A percentile compares a stretch with the other conserved stretches of the same genome.
Conservation (phyloP, 805 yeast genomes). For the Yarrowia sp. region DNA sequence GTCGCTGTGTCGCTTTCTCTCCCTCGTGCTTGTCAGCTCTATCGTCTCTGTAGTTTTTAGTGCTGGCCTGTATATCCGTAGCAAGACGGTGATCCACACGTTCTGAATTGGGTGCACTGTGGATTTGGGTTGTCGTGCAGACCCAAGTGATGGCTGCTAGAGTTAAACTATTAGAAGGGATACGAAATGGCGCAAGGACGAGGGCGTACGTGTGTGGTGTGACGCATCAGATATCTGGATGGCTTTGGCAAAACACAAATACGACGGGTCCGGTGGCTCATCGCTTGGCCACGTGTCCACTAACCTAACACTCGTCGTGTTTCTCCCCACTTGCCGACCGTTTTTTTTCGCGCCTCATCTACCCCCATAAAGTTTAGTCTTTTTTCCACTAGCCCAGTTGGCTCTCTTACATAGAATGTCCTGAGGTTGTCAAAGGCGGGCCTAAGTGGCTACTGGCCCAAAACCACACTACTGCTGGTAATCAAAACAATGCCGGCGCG, state of each 20-base stretch:
- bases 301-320: background rate
- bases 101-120: constrained; percentile 14
- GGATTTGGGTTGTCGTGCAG: constrained; percentile 23
- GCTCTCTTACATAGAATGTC: background rate
- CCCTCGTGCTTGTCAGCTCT: background rate
- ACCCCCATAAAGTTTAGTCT: background rate
- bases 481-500: too few relatives aligned
- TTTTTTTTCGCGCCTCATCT: background rate
- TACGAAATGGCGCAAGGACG: constrained; percentile 20
- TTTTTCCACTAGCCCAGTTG: background rate
- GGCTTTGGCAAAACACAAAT: background rate
- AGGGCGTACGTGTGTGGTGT: background rate
- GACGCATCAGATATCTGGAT: too few relatives aligned
- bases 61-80: background rate
- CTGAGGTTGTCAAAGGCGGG: background rate
- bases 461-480: too few relatives aligned
- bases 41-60: background rate
- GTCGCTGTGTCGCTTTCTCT: background rate
- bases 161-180: constrained; percentile 24
- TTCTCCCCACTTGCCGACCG: background rate
- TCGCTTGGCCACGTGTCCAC: background rate
- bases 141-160: constrained; percentile 7
- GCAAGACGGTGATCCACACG: constrained; percentile 22
- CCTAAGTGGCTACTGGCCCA: too few relatives aligned
- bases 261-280: too few relatives aligned